Conservation (phyloP, 2,329 filamentous ascomycete species). For the Aspergillus fumigatiaffinis region DNA sequence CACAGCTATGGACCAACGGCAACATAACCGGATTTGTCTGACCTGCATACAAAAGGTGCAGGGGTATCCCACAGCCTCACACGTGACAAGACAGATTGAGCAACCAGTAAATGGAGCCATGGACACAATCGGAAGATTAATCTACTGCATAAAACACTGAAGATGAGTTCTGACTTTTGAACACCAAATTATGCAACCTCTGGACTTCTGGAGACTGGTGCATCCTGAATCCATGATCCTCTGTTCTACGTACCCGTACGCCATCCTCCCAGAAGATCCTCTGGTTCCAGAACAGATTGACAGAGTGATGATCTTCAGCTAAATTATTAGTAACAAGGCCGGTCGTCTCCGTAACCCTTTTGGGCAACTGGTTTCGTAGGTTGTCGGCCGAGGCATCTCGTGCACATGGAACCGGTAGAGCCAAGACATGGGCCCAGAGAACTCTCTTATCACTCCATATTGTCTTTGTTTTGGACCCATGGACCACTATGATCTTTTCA, state of each 20-base stretch:
- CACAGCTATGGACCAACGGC: neutral
- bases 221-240: neutral
- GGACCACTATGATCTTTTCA: neutral
- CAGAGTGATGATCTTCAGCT: constrained; percentile 14
- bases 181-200: neutral
- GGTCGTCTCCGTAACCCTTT: constrained; percentile 10
- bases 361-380: constrained; percentile 1
- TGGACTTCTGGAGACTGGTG: neutral
- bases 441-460: neutral
- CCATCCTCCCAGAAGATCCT: neutral
- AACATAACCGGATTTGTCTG: neutral
- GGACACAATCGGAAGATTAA: neutral
- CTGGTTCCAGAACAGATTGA: constrained; percentile 9
- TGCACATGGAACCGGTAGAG: constrained; percentile 10
- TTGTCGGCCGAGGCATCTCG: constrained; percentile 16
- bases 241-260: neutral
- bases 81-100: neutral
- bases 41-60: neutral
- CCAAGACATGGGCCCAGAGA: constrained; percentile 2
- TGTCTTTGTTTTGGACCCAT: neutral
- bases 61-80: neutral
- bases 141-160: neutral
- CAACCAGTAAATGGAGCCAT: neutral
- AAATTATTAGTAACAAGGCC: neutral
- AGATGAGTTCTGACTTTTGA: neutral